Conservation (phyloP, 495 filamentous ascomycete species). For the Neurospora sp. region DNA sequence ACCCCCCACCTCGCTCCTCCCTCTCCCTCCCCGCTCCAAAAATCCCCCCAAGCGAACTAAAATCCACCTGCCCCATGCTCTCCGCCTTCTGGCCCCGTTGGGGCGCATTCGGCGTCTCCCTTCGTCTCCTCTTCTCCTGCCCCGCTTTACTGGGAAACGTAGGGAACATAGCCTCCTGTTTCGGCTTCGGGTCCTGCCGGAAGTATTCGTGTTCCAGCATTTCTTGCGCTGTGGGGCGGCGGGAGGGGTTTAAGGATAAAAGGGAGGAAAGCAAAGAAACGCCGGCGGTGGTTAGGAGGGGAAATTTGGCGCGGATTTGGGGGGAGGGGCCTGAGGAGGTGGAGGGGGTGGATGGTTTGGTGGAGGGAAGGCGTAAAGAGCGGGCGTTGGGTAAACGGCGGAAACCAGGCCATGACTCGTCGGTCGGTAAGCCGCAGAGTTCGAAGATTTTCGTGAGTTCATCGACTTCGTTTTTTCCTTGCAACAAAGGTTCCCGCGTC, state of each 20-base stretch:
- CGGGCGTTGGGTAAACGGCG: slow-evolving; percentile 81
- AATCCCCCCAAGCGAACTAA: slow-evolving; percentile 55
- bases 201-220: slow-evolving; percentile 65
- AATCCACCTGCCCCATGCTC: slow-evolving; percentile 52
- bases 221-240: slow-evolving; percentile 53
- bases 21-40: slow-evolving; percentile 48
- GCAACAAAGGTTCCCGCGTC: slow-evolving; percentile 70
- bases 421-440: slow-evolving; percentile 80
- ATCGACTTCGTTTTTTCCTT: slow-evolving; percentile 93
- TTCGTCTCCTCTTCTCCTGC: slow-evolving; percentile 67
- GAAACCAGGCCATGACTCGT: slow-evolving; percentile 79
- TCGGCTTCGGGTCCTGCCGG: slow-evolving; percentile 76
- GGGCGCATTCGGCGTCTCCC: slow-evolving; percentile 73
- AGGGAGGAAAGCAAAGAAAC: slow-evolving; percentile 55
- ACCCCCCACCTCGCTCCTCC: slow-evolving; percentile 70
- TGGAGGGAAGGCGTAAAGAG: slow-evolving; percentile 63
- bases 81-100: slow-evolving; percentile 26
- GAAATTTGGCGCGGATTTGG: slow-evolving; percentile 61
- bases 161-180: slow-evolving; percentile 77
- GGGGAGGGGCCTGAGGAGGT: slow-evolving; percentile 14
- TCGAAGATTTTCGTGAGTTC: slow-evolving; percentile 68
- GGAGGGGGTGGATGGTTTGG: slow-evolving; percentile 26
- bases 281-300: slow-evolving; percentile 69
- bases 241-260: slow-evolving; percentile 63
- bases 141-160: slow-evolving; percentile 92